Percentiles rank a stretch among this genome's conserved stretches.
Evolutionary conservation across 2,329 filamentous ascomycete genomes (phyloP).

Genomic region (Penicillium sp.): DNA sequence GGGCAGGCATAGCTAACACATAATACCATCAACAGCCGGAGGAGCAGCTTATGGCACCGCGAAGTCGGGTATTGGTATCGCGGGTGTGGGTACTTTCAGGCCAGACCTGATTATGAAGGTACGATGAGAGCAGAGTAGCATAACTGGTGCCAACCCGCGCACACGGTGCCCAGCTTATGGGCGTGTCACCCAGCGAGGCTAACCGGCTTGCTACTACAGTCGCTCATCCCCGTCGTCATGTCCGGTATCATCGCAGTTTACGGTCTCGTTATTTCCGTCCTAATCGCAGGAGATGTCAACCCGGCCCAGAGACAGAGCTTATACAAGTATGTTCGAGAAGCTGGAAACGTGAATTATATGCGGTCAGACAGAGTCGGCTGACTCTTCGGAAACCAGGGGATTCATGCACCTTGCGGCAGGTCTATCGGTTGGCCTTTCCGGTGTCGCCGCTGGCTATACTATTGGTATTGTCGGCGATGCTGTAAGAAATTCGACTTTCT

Average conservation of each 20-base stretch:
- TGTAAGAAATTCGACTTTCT: conserved; percentile 52
- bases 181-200: conserved; percentile 15
- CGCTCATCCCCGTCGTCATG: conserved; percentile 71
- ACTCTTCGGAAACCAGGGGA: conserved; percentile 57
- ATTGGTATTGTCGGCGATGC: conserved; percentile 95
- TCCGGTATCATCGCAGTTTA: conserved; percentile 99
- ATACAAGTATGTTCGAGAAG: conserved; percentile 66
- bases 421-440: conserved; percentile 86
- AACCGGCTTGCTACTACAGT: conserved; percentile 39
- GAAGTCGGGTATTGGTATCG: conserved; percentile 70
- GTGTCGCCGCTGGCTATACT: conserved; percentile 91
- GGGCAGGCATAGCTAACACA: conserved; percentile 26
- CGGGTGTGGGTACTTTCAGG: conserved; percentile 67
- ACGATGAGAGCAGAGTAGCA: conserved; percentile 21
- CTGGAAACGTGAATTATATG: not conserved
- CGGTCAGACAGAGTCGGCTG: conserved; percentile 29
- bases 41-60: conserved; percentile 70
- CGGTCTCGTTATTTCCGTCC: conserved; percentile 91
- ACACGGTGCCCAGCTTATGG: not conserved
- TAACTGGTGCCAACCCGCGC: not conserved
- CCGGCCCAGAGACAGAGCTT: conserved; percentile 75
- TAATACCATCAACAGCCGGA: conserved; percentile 52
- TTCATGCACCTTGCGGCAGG: conserved; percentile 94
- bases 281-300: conserved; percentile 87
- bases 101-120: conserved; percentile 72